phyloP scores from a whole-genome alignment of 495 filamentous ascomycete genomes.

The Chaetomium cochliodes region DNA sequence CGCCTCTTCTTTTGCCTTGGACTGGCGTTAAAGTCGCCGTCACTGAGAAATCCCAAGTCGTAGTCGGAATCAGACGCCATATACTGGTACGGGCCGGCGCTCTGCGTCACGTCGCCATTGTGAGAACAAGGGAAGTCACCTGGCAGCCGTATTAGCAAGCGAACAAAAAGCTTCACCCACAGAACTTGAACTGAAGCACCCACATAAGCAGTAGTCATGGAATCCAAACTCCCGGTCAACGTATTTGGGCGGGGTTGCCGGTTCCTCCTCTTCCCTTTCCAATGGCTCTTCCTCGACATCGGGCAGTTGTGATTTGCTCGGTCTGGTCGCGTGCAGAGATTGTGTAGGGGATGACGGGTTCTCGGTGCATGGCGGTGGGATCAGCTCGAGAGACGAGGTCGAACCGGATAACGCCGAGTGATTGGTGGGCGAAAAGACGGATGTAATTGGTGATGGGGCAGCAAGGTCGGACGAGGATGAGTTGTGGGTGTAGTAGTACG shows the following conservation, averaged over 20 bases:
- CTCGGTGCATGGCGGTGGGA: conserved; percentile 41
- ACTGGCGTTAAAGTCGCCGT: conserved; percentile 56
- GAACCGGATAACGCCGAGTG: conserved; percentile 58
- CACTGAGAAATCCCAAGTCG: conserved; percentile 59
- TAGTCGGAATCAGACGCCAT: conserved; percentile 49
- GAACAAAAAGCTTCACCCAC: not conserved
- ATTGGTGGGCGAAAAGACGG: conserved; percentile 58
- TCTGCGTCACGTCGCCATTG: conserved; percentile 41
- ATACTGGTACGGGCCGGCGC: conserved; percentile 38
- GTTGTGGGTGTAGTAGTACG: conserved; percentile 39
- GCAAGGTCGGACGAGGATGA: conserved; percentile 58
- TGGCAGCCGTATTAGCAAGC: conserved; percentile 18
- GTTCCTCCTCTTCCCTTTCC: conserved; percentile 56
- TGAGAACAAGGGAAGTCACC: conserved; percentile 48
- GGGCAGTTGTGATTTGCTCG: conserved; percentile 52
- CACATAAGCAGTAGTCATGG: conserved; percentile 57
- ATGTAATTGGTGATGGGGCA: conserved; percentile 60
- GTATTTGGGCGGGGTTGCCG: conserved; percentile 43
- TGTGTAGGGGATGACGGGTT: conserved; percentile 48
- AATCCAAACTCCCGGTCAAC: conserved; percentile 40
- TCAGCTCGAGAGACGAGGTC: conserved; percentile 50
- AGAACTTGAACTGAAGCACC: conserved; percentile 25
- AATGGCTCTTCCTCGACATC: conserved; percentile 56
- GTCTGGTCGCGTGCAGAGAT: conserved; percentile 36
- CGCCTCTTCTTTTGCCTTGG: conserved; percentile 56